These are phyloP conservation scores for Nymphaea thermarum DNA, from an alignment of 164 flowering plant species.

Conservation along the genomic window DNA sequence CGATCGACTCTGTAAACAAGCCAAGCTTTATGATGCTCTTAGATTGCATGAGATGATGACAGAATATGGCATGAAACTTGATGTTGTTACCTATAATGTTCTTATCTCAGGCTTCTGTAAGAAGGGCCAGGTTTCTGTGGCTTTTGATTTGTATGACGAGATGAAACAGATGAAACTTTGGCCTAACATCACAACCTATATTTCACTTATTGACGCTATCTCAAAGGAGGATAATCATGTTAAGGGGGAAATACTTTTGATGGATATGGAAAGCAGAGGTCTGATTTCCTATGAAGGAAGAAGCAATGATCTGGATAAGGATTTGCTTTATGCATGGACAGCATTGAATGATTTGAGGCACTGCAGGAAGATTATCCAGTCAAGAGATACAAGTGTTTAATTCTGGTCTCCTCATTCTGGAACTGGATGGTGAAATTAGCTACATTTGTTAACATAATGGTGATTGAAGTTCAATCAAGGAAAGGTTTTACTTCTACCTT, in stretches of 20 bases:
- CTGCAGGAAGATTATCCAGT: slow-evolving; percentile 11
- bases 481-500: no score
- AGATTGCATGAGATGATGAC: slow-evolving; percentile 39
- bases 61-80: slow-evolving; percentile 35
- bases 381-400: no score
- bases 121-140: slow-evolving; percentile 31
- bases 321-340: slow-evolving; percentile 23
- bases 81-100: slow-evolving; percentile 62
- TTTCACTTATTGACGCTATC: slow-evolving; percentile 34
- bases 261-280: slow-evolving; percentile 47
- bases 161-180: slow-evolving; percentile 50
- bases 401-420: no score
- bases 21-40: slow-evolving; percentile 37
- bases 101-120: slow-evolving; percentile 56
- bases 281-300: slow-evolving; percentile 18
- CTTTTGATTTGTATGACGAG: slow-evolving; percentile 56
- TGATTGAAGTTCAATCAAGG: no score
- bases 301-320: slow-evolving; percentile 16
- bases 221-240: slow-evolving; percentile 13
- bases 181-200: slow-evolving; percentile 45
- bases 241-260: slow-evolving; percentile 32
- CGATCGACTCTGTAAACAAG: slow-evolving; percentile 46
- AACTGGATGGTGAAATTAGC: no score
- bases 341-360: slow-evolving; percentile 27
- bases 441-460: no score